These are phyloP conservation scores for Bondarzewia mesenterica DNA, from an alignment of 1,284 basidiomycete species.

Conservation along the genomic window DNA sequence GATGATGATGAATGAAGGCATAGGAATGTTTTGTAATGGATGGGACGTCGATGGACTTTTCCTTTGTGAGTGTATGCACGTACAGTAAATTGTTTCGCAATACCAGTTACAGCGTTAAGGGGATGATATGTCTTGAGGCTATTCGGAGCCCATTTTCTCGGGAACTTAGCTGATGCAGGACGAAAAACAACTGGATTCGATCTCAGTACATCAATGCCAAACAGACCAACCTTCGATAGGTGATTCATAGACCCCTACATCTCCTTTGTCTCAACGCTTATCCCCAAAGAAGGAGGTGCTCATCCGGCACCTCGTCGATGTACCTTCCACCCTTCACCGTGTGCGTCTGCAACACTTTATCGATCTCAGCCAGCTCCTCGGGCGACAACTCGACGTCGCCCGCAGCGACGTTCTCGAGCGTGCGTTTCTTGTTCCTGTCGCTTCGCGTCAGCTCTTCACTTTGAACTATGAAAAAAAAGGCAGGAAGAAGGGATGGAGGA, in stretches of 20 bases:
- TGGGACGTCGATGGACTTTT: neutral
- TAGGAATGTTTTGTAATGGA: neutral
- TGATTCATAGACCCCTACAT: no score
- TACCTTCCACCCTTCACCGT: constrained; percentile 26
- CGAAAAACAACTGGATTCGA: no score
- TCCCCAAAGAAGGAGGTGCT: neutral
- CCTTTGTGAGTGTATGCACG: no score
- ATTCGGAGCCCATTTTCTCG: no score
- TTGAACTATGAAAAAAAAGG: neutral
- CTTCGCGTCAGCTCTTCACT: neutral
- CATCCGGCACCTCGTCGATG: neutral
- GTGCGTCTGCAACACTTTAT: constrained; percentile 16
- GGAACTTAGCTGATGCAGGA: no score
- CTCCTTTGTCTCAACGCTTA: no score
- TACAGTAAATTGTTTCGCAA: no score
- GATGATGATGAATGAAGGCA: constrained; percentile 23
- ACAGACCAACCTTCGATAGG: no score
- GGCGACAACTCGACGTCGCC: constrained; percentile 33
- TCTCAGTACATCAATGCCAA: no score
- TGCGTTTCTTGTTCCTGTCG: constrained; percentile 29
- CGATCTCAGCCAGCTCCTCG: constrained; percentile 31
- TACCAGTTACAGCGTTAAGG: no score
- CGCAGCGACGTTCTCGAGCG: constrained; percentile 37
- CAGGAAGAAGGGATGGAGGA: neutral
- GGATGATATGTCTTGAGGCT: no score